A percentile compares a stretch with the other conserved stretches of the same genome.
Evolutionary conservation across 2,329 filamentous ascomycete species (phyloP).

Genomic region (Colletotrichum destructivum): DNA sequence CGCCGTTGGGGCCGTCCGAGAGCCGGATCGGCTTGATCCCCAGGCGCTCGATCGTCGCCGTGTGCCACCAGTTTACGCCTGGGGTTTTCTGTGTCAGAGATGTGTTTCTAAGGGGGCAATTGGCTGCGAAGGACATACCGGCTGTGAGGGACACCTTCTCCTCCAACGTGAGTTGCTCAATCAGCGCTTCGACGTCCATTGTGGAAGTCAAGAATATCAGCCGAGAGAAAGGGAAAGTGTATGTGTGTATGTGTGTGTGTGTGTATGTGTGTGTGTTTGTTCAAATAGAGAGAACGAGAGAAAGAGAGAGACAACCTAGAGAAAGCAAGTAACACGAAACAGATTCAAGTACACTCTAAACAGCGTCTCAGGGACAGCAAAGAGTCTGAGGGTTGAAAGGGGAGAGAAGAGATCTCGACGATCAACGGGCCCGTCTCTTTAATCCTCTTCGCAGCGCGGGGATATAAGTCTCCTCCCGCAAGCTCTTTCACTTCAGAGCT

Average conservation of each 20-base stretch:
- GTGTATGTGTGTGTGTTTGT: too few relatives aligned
- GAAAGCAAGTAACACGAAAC: too few relatives aligned
- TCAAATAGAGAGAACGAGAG: too few relatives aligned
- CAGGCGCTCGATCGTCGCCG: constrained; percentile 39
- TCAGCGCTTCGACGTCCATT: constrained; percentile 41
- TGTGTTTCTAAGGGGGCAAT: too few relatives aligned
- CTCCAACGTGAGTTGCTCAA: constrained; percentile 41
- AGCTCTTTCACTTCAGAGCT: background rate
- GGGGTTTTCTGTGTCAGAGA: too few relatives aligned
- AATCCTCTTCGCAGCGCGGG: constrained; percentile 12
- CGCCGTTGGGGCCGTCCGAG: constrained; percentile 50
- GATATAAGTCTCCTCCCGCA: constrained; percentile 8
- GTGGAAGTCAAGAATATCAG: background rate
- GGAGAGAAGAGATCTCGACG: background rate
- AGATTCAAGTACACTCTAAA: background rate
- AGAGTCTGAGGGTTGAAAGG: background rate
- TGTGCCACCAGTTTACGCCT: constrained; percentile 45
- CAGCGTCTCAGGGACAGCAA: background rate
- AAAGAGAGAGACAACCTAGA: too few relatives aligned
- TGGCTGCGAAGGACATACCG: background rate
- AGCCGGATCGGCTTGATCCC: constrained; percentile 38
- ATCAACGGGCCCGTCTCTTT: constrained; percentile 16
- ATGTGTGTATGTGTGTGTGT: too few relatives aligned
- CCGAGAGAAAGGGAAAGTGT: background rate
- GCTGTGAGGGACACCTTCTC: constrained; percentile 42